These are phyloP conservation scores for Nematodospora anomalae DNA, from an alignment of 1,139 yeast species.

Conservation along the genomic window DNA sequence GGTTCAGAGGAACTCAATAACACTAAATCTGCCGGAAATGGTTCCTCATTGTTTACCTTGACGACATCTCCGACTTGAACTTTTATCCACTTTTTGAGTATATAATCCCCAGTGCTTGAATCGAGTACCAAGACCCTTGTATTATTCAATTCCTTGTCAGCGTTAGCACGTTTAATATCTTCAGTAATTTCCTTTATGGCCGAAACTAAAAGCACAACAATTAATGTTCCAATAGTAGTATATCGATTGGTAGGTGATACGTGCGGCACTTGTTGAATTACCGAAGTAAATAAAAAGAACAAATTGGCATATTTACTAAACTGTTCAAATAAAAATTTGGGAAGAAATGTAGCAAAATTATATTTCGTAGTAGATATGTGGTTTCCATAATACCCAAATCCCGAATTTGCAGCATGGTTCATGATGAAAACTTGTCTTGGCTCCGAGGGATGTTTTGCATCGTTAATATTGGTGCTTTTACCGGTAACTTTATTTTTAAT, in stretches of 20 bases:
- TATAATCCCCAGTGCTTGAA: conserved; percentile 58
- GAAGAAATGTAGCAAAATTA: conserved; percentile 88
- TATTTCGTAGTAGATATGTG: conserved; percentile 97
- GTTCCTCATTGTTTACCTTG: conserved; percentile 79
- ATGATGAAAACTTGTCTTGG: conserved; percentile 77
- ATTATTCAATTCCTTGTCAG: conserved; percentile 86
- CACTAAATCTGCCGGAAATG: conserved; percentile 91
- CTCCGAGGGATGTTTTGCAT: conserved; percentile 7
- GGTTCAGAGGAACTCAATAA: conserved; percentile 92
- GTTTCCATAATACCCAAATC: conserved; percentile 69
- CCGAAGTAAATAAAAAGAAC: conserved; percentile 88
- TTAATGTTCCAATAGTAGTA: conserved; percentile 90
- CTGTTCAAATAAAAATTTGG: conserved; percentile 93
- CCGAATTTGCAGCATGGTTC: conserved; percentile 53
- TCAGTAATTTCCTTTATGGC: conserved; percentile 91
- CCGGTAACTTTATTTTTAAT: conserved; percentile 16
- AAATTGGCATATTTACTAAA: conserved; percentile 95
- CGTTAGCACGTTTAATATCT: conserved; percentile 83
- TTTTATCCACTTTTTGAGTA: conserved; percentile 76
- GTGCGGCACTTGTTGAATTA: conserved; percentile 94
- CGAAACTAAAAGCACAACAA: conserved; percentile 82
- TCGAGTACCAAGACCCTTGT: conserved; percentile 74
- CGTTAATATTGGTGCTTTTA: conserved; percentile 7
- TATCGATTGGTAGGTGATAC: conserved; percentile 96
- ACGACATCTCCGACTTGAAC: conserved; percentile 92